Evolutionary conservation across 345 rosid genomes (phyloP).

Genomic region (Cardamine occulta): DNA sequence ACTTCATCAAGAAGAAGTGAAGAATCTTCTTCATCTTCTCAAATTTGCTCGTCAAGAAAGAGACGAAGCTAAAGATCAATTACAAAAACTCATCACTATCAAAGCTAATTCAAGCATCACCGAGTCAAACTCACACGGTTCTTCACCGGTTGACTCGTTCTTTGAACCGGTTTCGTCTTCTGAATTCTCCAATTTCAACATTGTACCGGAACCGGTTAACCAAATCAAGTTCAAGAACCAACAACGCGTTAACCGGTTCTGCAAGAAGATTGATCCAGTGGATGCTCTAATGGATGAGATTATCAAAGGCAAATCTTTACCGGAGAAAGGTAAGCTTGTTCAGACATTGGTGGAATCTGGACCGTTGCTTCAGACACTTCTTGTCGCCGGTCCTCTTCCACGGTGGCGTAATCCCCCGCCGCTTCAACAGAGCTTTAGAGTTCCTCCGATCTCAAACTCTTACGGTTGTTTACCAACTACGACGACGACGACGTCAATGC

Average conservation of each 20-base stretch:
- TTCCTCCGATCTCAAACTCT: conserved; percentile 58
- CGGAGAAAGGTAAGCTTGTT: conserved; percentile 73
- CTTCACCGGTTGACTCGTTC: conserved; percentile 77
- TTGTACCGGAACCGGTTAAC: conserved; percentile 48
- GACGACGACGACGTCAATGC: conserved; percentile 41
- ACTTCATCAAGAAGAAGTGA: conserved; percentile 56
- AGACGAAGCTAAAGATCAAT: conserved; percentile 74
- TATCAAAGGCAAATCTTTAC: conserved; percentile 59
- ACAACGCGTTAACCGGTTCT: conserved; percentile 13
- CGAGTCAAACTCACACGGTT: conserved; percentile 70
- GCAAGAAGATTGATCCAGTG: conserved; percentile 48
- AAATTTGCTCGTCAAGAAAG: conserved; percentile 73
- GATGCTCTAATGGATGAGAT: conserved; percentile 56
- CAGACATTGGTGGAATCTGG: conserved; percentile 73
- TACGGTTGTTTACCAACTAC: conserved; percentile 43
- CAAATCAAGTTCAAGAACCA: conserved; percentile 30
- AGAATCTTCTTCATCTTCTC: conserved; percentile 56
- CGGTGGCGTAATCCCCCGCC: conserved; percentile 96
- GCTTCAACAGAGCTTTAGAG: conserved; percentile 54
- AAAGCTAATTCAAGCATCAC: conserved; percentile 82
- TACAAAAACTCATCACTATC: conserved; percentile 53
- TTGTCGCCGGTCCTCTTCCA: conserved; percentile 90
- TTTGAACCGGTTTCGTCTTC: conserved; percentile 76
- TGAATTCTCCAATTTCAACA: conserved; percentile 60
- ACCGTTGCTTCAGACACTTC: conserved; percentile 77